phyloP scores from a whole-genome alignment of 2,329 filamentous ascomycete species.

The Mycocentrospora acerina region DNA sequence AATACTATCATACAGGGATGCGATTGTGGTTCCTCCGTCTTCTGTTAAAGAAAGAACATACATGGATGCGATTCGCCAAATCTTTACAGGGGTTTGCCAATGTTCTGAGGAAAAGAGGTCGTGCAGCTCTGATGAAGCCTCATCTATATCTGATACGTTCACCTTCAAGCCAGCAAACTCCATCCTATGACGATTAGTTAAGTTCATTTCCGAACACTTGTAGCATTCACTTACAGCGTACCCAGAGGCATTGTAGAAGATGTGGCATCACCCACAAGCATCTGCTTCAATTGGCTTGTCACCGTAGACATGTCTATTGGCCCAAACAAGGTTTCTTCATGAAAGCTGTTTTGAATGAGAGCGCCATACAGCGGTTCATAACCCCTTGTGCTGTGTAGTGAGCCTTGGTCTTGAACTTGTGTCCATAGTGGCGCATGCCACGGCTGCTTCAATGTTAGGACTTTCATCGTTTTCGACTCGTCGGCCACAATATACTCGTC shows the following conservation, averaged over 20 bases:
- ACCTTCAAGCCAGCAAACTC: slow-evolving; percentile 20
- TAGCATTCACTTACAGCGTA: slow-evolving; percentile 24
- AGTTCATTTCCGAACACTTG: no score
- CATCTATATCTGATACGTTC: slow-evolving; percentile 32
- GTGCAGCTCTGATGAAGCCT: slow-evolving; percentile 25
- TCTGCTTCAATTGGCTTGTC: slow-evolving; percentile 12
- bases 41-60: slow-evolving; percentile 13
- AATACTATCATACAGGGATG: slow-evolving; percentile 33
- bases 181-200: slow-evolving; percentile 18
- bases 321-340: not conserved
- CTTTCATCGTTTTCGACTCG: slow-evolving; percentile 12
- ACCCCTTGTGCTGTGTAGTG: slow-evolving; percentile 5
- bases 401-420: not conserved
- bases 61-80: slow-evolving; percentile 20
- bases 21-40: slow-evolving; percentile 16
- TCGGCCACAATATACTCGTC: slow-evolving; percentile 34
- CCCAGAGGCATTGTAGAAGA: slow-evolving; percentile 9
- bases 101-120: slow-evolving; percentile 12
- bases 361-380: slow-evolving; percentile 15
- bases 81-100: slow-evolving; percentile 2
- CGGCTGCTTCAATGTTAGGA: slow-evolving; percentile 11
- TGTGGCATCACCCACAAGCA: slow-evolving; percentile 10
- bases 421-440: slow-evolving; percentile 7
- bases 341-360: slow-evolving; percentile 5
- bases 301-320: slow-evolving; percentile 14